Base-by-base conservation (phyloP, 805 yeast species). In the Spathaspora girioi region DNA sequence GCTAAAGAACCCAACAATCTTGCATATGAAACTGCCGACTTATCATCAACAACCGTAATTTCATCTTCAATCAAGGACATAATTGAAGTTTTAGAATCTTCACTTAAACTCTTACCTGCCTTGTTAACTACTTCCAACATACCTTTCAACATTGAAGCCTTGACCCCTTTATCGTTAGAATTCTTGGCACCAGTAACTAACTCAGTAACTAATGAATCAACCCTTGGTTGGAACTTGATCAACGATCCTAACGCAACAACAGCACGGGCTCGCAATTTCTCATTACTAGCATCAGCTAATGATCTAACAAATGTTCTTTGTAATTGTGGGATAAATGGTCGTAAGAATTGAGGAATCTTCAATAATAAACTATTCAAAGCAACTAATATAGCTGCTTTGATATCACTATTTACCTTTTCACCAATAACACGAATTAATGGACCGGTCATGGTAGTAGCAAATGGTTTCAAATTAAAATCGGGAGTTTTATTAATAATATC, bases 391-490 rank as follows among this genome's bases (percentile, higher is more conserved):
- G 97, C 96, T 38, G 96, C 86, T 76, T 94, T 94, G 59, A 94
- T 89, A 59, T 91, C 97, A 54, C 96, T 80, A 15, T 86, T 81
- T 58, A 89, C 93, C 68, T 97, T 84, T 69, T 94, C 99, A 63
- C 99, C 99, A 64, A 93, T 89, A 51, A 93, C 96, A 78, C 99
- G 90, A 70, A 94, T 94, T 64, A 94, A 79, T 40, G 99, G 99
- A 71, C 99, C 99, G 26, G 97, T 92, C 56, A 96, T 89, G 26
- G 84, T 83, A 8, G 98, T 93, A 19, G 96, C 97, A 69, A 85
- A 89, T 32, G 97, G 89, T 67, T 84, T 88, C 69, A 94, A 80
- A 53, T 80, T 83, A 10, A 81, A 76, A n/a, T 94, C 84, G 18
- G 94, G 94, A 0, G 98, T 89, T 61, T 90, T 84, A 45, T 85